Evolutionary conservation across 305 asterid species (phyloP).

Genomic region (Fraxinus platypoda): DNA sequence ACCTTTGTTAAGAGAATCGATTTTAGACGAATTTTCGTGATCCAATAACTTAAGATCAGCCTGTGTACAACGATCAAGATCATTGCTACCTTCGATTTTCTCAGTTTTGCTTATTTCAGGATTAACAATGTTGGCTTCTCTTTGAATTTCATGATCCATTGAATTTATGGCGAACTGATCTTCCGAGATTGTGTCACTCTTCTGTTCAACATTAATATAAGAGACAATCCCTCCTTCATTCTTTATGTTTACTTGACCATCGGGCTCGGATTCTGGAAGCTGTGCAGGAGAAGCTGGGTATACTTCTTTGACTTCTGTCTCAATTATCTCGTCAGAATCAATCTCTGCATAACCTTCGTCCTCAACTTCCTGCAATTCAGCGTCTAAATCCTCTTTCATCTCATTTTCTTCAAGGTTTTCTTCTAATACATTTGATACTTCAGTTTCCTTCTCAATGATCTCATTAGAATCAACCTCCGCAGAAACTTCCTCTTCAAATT

Average conservation of each 20-base stretch:
- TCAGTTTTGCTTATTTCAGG: slow-evolving; percentile 7
- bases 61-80: background rate
- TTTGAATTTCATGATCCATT: slow-evolving; percentile 4
- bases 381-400: slow-evolving; percentile 24
- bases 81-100: slow-evolving; percentile 6
- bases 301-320: slow-evolving; percentile 26
- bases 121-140: slow-evolving; percentile 9
- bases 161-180: slow-evolving; percentile 12
- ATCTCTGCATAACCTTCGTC: background rate
- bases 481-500: slow-evolving; percentile 25
- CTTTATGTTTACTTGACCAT: slow-evolving; percentile 19
- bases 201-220: background rate
- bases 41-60: slow-evolving; percentile 17
- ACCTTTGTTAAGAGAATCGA: background rate
- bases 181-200: background rate
- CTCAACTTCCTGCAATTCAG: slow-evolving; percentile 13
- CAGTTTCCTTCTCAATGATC: slow-evolving; percentile 24
- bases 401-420: slow-evolving; percentile 20
- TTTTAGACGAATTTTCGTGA: slow-evolving; percentile 18
- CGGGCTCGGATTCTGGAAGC: background rate
- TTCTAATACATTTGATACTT: background rate
- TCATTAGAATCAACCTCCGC: slow-evolving; percentile 30
- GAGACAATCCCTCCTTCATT: slow-evolving; percentile 21
- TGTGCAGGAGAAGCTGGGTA: background rate
- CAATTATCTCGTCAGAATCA: background rate